Conservation (phyloP, 2,329 filamentous ascomycete genomes). For the Fusarium ambrosium region DNA sequence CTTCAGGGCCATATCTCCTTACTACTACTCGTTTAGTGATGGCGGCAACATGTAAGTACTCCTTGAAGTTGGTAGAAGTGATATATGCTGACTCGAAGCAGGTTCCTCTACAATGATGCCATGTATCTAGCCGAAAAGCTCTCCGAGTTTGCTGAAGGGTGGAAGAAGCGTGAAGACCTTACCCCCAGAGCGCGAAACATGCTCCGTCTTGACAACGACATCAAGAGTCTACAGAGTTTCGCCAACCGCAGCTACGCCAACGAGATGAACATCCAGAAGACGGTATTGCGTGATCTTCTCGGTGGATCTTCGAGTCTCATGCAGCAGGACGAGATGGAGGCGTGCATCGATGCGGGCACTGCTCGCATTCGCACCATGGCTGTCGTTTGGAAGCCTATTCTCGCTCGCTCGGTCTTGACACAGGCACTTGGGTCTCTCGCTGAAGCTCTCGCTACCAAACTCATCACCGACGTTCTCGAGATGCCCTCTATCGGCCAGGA, state of each 20-base stretch:
- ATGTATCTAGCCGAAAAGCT: slow-evolving; percentile 73
- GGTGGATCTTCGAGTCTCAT: slow-evolving; percentile 72
- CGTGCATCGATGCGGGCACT: slow-evolving; percentile 67
- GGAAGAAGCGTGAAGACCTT: slow-evolving; percentile 68
- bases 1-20: slow-evolving; percentile 81
- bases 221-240: slow-evolving; percentile 70
- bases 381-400: slow-evolving; percentile 68
- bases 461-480: slow-evolving; percentile 73
- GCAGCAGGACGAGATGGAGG: slow-evolving; percentile 67
- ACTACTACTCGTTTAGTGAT: slow-evolving; percentile 75
- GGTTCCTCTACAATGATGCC: slow-evolving; percentile 77
- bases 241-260: slow-evolving; percentile 72
- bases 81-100: slow-evolving; percentile 45
- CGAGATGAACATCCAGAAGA: slow-evolving; percentile 72
- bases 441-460: slow-evolving; percentile 70
- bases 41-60: slow-evolving; percentile 73
- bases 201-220: slow-evolving; percentile 71
- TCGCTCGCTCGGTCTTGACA: slow-evolving; percentile 72
- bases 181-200: slow-evolving; percentile 64
- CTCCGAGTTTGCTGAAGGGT: slow-evolving; percentile 61
- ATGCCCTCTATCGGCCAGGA: slow-evolving; percentile 73
- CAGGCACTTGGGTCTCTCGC: slow-evolving; percentile 73
- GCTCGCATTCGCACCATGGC: slow-evolving; percentile 67
- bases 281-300: slow-evolving; percentile 71
- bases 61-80: neutral